Base-by-base conservation (phyloP, 23 red algal species). In the Pyropia haitanensis region DNA sequence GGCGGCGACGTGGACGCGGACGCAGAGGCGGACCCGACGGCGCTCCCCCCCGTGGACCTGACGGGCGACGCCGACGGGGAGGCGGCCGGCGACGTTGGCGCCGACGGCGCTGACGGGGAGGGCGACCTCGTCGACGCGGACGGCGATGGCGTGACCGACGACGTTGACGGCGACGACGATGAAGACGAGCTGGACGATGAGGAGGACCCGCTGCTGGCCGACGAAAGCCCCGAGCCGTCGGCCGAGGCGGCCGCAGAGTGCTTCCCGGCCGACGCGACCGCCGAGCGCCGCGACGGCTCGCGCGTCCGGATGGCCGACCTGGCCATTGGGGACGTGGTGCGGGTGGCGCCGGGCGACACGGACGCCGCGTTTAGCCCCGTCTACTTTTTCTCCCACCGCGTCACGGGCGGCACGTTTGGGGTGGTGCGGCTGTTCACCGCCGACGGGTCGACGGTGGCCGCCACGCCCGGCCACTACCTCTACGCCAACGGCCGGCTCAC, bases 221-320 rank as follows among this genome's bases (percentile, higher is more conserved):
- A 46, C 39, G 39, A 46, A 9, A 46, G 5, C 7, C 39, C 39
- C 4, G 39, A 46, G 39, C 39, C 39, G 10, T 12, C 39, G 39
- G 39, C 4, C 4, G 39, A 46, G 10, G 39, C 39, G 39, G 39
- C 39, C 7, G 39, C 39, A 3, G 39, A 46, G 39, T 88, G 83
- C 27, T 88, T 88, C 58, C 73, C 83, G 8, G 56, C 72, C 18
- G 67, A 79, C 71, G 63, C 73, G n/a, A 66, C 61, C 28, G 83
- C 78, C 14, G 65, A 88, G 28, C 74, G 71, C 3, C 58, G 67
- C 20, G 73, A 78, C 59, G 83, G 83, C 9, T 18, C 25, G 10
- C 59, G 28, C 5, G 71, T 65, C 13, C 44, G 46, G 17, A 70
- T 70, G 65, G n/a, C 18, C 2, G 48, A 53, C 51, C 28, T 73